Conservation (phyloP, 805 yeast species). For the Teunomyces kruisii region DNA sequence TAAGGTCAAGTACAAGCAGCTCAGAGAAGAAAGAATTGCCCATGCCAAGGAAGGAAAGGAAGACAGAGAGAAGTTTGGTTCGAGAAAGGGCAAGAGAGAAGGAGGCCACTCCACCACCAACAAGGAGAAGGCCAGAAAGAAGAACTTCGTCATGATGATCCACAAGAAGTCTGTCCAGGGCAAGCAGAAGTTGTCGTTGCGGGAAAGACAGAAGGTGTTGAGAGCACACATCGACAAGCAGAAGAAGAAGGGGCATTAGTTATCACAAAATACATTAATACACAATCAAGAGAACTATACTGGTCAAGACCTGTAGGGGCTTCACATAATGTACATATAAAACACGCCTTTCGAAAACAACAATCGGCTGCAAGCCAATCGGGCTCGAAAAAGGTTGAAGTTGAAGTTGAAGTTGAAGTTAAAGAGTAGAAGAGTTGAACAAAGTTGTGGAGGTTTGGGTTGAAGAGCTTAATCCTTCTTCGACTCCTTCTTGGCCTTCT, state of each 20-base stretch:
- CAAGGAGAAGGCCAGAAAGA: conserved; percentile 93
- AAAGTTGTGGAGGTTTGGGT: too few relatives aligned
- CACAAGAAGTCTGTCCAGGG: conserved; percentile 95
- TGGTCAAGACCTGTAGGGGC: too few relatives aligned
- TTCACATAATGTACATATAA: not conserved
- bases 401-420: not conserved
- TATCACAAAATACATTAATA: not conserved
- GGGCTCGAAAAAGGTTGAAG: too few relatives aligned
- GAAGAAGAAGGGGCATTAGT: conserved; percentile 75
- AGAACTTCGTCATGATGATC: conserved; percentile 98
- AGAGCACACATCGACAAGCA: conserved; percentile 87
- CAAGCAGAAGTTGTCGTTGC: conserved; percentile 81
- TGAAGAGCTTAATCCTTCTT: not conserved
- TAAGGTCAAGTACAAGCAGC: conserved; percentile 75
- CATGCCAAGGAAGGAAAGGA: conserved; percentile 88
- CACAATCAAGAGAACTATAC: not conserved
- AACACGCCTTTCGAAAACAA: too few relatives aligned
- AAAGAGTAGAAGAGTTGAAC: too few relatives aligned
- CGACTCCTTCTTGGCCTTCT: conserved; percentile 11
- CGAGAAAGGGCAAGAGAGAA: conserved; percentile 76
- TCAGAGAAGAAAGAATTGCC: conserved; percentile 87
- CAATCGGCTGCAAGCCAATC: too few relatives aligned
- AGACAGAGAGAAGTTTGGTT: conserved; percentile 87
- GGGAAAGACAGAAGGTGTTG: conserved; percentile 86
- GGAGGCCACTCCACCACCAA: conserved; percentile 89